Conservation (phyloP, 169 alveolate genomes). For the Amoebophrya sp. region DNA sequence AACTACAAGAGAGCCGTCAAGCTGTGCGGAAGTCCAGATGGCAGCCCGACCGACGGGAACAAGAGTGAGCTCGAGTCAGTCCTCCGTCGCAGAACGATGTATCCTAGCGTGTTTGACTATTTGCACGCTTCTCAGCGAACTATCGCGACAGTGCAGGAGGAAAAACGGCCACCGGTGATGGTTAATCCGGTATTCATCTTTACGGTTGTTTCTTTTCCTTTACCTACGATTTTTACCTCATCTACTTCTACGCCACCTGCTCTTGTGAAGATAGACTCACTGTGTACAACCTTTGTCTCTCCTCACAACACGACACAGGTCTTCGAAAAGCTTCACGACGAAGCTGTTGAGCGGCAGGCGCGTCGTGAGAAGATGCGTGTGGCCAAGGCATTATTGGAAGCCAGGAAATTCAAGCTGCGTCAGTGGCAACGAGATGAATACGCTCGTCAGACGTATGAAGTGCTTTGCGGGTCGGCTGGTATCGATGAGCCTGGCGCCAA, state of each 20-base stretch:
- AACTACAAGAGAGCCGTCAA: not conserved
- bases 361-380: not conserved
- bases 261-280: too few relatives aligned
- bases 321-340: conserved; percentile 19
- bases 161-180: not conserved
- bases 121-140: not conserved
- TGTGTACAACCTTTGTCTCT: too few relatives aligned
- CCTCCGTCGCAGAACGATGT: not conserved
- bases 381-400: not conserved
- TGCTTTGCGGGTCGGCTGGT: not conserved
- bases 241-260: too few relatives aligned
- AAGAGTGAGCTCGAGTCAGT: not conserved
- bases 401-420: not conserved
- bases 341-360: not conserved
- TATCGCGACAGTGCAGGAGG: not conserved
- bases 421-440: not conserved
- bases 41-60: not conserved
- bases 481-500: too few relatives aligned
- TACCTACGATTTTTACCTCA: too few relatives aligned
- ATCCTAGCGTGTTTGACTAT: not conserved
- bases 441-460: not conserved
- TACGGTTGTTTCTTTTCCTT: too few relatives aligned
- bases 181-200: not conserved
- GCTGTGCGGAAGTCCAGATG: not conserved
- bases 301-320: too few relatives aligned